phyloP scores from a whole-genome alignment of 805 yeast genomes.

The Metschnikowia koreensis region DNA sequence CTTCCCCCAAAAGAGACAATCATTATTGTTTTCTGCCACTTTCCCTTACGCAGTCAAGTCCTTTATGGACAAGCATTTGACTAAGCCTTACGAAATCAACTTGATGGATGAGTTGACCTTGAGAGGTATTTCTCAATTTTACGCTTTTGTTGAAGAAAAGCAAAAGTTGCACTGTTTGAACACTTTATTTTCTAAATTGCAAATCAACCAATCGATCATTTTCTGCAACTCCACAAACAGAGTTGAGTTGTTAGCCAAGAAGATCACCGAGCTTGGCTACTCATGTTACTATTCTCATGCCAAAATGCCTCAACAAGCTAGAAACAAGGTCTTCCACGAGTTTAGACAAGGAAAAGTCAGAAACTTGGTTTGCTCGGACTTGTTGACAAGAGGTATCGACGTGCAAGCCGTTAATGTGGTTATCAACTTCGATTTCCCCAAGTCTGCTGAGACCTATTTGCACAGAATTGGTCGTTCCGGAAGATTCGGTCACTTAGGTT shows the following conservation, averaged over 20 bases:
- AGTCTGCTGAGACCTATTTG: conserved; percentile 93
- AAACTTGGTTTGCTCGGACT: conserved; percentile 94
- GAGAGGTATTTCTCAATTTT: conserved; percentile 94
- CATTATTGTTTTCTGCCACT: conserved; percentile 88
- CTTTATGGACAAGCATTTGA: conserved; percentile 87
- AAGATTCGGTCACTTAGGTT: conserved; percentile 96
- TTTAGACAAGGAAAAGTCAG: conserved; percentile 98
- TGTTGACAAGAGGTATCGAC: conserved; percentile 98
- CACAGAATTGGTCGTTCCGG: conserved; percentile 99
- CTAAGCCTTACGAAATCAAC: conserved; percentile 91
- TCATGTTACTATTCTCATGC: conserved; percentile 98
- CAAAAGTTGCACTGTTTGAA: conserved; percentile 95
- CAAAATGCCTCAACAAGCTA: conserved; percentile 93
- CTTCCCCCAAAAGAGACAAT: conserved; percentile 71
- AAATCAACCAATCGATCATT: conserved; percentile 93
- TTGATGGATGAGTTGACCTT: conserved; percentile 96
- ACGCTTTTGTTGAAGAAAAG: conserved; percentile 96
- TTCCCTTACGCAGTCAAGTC: conserved; percentile 92
- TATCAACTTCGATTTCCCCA: conserved; percentile 97
- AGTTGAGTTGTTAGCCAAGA: conserved; percentile 92
- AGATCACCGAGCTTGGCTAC: conserved; percentile 93
- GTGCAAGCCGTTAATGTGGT: conserved; percentile 98
- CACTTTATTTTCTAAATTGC: conserved; percentile 89
- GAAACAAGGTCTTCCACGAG: conserved; percentile 98
- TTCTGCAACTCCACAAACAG: conserved; percentile 96